These are phyloP conservation scores for Pelargonium citronellum DNA, from an alignment of 441 rosid genomes.

Conservation along the genomic window DNA sequence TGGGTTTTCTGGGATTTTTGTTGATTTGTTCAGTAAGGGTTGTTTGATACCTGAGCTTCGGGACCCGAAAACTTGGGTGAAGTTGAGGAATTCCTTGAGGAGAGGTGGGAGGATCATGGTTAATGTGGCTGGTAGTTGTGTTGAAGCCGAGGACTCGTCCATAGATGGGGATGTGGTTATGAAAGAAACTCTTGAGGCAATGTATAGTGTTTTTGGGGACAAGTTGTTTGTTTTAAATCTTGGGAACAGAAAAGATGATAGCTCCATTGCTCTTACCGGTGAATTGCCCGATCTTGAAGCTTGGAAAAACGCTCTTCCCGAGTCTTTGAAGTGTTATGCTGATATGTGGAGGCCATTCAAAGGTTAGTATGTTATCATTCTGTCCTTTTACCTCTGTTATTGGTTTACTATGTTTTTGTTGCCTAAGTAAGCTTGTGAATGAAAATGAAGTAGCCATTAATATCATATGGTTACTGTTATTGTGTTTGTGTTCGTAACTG, in stretches of 20 bases:
- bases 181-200: constrained; percentile 61
- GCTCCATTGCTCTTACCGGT: constrained; percentile 65
- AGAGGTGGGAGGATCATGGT: constrained; percentile 75
- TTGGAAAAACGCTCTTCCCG: constrained; percentile 51
- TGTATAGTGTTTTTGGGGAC: constrained; percentile 51
- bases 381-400: not conserved
- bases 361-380: constrained; percentile 14
- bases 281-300: constrained; percentile 49
- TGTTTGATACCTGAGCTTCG: constrained; percentile 73
- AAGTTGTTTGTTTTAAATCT: constrained; percentile 45
- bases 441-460: not conserved
- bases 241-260: constrained; percentile 53
- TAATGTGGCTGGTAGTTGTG: constrained; percentile 79
- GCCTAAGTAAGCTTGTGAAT: not conserved
- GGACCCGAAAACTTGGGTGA: constrained; percentile 65
- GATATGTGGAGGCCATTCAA: constrained; percentile 56
- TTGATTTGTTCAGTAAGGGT: constrained; percentile 68
- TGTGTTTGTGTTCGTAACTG: constrained; percentile 28
- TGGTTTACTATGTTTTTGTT: not conserved
- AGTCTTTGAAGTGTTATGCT: constrained; percentile 46
- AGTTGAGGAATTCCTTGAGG: constrained; percentile 45
- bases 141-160: constrained; percentile 63
- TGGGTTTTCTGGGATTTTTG: constrained; percentile 69
- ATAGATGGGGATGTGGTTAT: constrained; percentile 63
- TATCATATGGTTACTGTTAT: constrained; percentile 9